Evolutionary conservation across 345 rosid species (phyloP), one percentile per base, ranked within the genome.

Genomic region (Dipteronia dyeriana): DNA sequence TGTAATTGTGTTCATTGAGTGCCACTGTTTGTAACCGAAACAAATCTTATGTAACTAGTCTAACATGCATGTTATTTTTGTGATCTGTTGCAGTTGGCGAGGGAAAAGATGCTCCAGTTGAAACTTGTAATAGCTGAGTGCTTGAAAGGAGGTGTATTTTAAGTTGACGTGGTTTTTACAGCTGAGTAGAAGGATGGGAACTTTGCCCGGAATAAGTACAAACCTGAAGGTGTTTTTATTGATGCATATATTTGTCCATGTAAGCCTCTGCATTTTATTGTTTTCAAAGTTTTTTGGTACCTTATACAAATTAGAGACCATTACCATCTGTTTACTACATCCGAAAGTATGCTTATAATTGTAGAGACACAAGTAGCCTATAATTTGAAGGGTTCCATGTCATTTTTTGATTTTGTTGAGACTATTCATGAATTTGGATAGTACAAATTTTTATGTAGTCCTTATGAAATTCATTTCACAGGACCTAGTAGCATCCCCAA

Each of bases 41-140:
- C 66, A 47, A 49, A 66, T 19, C 20, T 65, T 39, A 34, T 20
- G 38, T 38, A 31, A 22, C 38, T 61, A 5, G 38, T 56, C 20
- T 75, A 54, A 82, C 53, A 26, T 57, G 31, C 9, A 20, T 66
- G 74, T 77, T 53, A 26, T 80, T 74, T 38, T 73, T 61, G n/a
- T 71, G 23, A 76, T 74, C 72, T 64, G 74, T 41, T 76, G 88
- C 92, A 93, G 97, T 82, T 80, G 78, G 97, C 94, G 2, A 89
- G 82, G 83, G 87, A 81, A 79, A 90, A 89, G 86, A 84, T 91
- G 94, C 72, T 82, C 63, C 94, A 89, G 76, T 72, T 93, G 86
- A 88, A 88, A 85, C 85, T 71, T 74, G 83, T 79, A 14, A 78
- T 93, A 11, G 87, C 86, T 4, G 89, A 88, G 82, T 90, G 91